Percentiles rank a stretch among this genome's conserved stretches.
These are phyloP conservation scores for Diplotaxis tenuifolia DNA, from an alignment of 345 rosid genomes.

Conservation along the genomic window DNA sequence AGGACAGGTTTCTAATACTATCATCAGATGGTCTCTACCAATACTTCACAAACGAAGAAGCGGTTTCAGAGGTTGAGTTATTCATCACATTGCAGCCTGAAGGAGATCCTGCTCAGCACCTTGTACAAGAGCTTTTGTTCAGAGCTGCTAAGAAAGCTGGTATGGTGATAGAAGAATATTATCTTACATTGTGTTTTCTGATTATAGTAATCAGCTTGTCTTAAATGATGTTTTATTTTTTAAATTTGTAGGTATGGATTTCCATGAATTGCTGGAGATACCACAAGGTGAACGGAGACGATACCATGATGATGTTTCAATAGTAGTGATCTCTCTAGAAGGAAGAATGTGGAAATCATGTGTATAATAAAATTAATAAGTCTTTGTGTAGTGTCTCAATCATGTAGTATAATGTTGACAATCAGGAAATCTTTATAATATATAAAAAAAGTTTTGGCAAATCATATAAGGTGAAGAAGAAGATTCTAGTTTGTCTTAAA, in stretches of 20 bases:
- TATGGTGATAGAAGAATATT: neutral
- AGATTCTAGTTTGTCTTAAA: slow-evolving; percentile 7
- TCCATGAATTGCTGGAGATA: slow-evolving; percentile 78
- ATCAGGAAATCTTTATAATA: neutral
- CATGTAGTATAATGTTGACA: slow-evolving; percentile 28
- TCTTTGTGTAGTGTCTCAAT: slow-evolving; percentile 9
- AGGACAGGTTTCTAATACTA: neutral
- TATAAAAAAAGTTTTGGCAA: slow-evolving; percentile 19
- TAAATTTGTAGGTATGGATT: slow-evolving; percentile 75
- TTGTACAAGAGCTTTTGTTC: slow-evolving; percentile 1
- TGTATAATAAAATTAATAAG: slow-evolving; percentile 49
- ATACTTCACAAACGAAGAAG: neutral
- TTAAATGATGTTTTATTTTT: neutral
- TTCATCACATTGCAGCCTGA: slow-evolving; percentile 7
- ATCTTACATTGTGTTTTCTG: neutral
- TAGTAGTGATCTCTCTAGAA: slow-evolving; percentile 85
- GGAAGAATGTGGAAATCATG: slow-evolving; percentile 97
- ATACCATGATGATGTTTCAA: slow-evolving; percentile 90
- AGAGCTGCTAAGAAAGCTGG: slow-evolving; percentile 7
- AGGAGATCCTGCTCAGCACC: slow-evolving; percentile 1
- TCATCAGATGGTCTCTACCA: neutral
- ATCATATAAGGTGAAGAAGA: neutral
- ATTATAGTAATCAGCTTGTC: neutral
- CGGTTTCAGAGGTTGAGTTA: slow-evolving; percentile 3
- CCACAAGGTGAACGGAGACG: slow-evolving; percentile 91